Evolutionary conservation across 2,329 filamentous ascomycete species (phyloP).

Genomic region (Graphilbum ipis-grandicollis): DNA sequence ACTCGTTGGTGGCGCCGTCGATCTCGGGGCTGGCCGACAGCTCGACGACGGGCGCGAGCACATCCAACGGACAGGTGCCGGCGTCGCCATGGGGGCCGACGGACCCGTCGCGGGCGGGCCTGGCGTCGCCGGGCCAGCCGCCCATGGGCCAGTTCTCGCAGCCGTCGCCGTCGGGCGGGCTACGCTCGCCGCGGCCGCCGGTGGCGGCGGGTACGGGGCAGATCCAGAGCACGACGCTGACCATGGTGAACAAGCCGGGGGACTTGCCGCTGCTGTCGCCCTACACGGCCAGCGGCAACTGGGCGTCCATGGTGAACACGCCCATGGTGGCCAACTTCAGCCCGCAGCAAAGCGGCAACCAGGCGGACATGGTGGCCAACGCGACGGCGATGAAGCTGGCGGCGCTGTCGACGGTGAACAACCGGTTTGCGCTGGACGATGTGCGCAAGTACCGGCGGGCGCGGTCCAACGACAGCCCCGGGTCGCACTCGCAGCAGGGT

Average conservation of each 20-base stretch:
- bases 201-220: conserved; percentile 48
- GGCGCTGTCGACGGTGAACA: conserved; percentile 93
- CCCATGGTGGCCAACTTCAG: conserved; percentile 85
- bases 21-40: conserved; percentile 52
- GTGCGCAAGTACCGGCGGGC: conserved; percentile 90
- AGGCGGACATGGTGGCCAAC: conserved; percentile 97
- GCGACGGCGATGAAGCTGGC: conserved; percentile 98
- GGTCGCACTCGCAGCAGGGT: conserved; percentile 30
- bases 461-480: conserved; percentile 69
- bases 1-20: conserved; percentile 55
- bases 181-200: conserved; percentile 66
- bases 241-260: conserved; percentile 49
- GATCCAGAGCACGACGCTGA: conserved; percentile 72
- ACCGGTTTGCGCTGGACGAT: conserved; percentile 90
- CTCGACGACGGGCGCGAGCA: conserved; percentile 23
- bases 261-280: conserved; percentile 80
- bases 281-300: conserved; percentile 70
- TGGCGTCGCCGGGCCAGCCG: conserved; percentile 48
- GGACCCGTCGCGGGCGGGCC: conserved; percentile 53
- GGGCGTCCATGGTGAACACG: conserved; percentile 97
- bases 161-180: conserved; percentile 49
- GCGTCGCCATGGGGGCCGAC: conserved; percentile 60
- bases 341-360: conserved; percentile 36
- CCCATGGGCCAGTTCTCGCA: conserved; percentile 94
- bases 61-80: conserved; percentile 43